Base-by-base conservation (phyloP, 805 yeast genomes). In the Komagataella pseudopastoris region DNA sequence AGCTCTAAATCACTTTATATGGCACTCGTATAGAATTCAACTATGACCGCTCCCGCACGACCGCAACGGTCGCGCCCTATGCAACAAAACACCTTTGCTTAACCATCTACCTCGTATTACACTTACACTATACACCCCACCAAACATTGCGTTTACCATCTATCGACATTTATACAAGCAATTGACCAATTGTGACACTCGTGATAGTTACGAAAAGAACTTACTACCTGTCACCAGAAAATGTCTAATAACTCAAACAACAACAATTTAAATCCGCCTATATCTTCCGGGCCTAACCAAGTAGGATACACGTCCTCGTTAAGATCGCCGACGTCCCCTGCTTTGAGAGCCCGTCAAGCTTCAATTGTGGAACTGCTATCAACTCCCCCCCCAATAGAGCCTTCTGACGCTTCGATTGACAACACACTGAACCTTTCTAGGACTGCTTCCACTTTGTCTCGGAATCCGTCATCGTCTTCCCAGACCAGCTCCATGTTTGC, bases 291-390 rank as follows among this genome's bases (percentile, higher is more conserved):
- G 3, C 39, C 39, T 14, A 30, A 30, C 14, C 39, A 30, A 30
- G 39, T 30, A 30, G 39, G 39, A 14, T 30, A 30, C 14, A 63
- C 71, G 2, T 70, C 71, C 5, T 54, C 66, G 3, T 60, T 68
- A 58, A 64, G 77, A 59, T 64, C 67, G 0, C 68, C 69, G 22
- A 60, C 67, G 12, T 62, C 65, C n/a, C 68, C 67, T 1, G 53
- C 56, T 8, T 61, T 66, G 10, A 59, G 58, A n/a, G 61, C 71
- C 14, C 69, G 81, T 56, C 80, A 83, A 56, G 76, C 87, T 0
- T 83, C 89, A 6, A 83, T 85, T 49, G 91, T 82, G 46, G 91
- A 85, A 62, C 67, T 85, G 69, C 67, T 85, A 43, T 79, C 86
- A 14, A 79, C 89, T 4, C 93, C 93, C 0, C 93, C 91, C 2